A percentile compares a stretch with the other conserved stretches of the same genome.
phyloP scores from a whole-genome alignment of 139 green algal species.

The Chlamydomonas asymmetrica region DNA sequence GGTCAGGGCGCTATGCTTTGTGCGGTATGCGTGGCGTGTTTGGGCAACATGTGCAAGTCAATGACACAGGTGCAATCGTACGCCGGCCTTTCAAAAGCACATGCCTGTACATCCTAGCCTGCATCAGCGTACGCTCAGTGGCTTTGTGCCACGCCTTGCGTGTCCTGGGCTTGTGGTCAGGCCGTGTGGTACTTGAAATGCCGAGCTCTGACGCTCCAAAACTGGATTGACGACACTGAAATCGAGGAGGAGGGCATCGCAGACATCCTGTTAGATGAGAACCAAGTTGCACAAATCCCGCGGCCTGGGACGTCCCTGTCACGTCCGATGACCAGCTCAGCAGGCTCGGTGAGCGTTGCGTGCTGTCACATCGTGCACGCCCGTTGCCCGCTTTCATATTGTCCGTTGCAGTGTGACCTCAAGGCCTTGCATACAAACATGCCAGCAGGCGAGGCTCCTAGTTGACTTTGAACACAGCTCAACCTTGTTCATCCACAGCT shows the following conservation, averaged over 20 bases:
- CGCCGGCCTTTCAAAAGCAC: too few relatives aligned
- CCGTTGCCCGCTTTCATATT: too few relatives aligned
- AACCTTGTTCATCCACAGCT: too few relatives aligned
- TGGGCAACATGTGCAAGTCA: too few relatives aligned
- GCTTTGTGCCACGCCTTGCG: background rate
- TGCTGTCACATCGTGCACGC: too few relatives aligned
- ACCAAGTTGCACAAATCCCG: constrained; percentile 59
- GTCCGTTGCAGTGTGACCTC: too few relatives aligned
- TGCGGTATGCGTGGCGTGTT: background rate
- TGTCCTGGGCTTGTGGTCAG: constrained; percentile 23
- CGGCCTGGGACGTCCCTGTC: constrained; percentile 68
- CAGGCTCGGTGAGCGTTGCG: constrained; percentile 21
- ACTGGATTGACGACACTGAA: constrained; percentile 85
- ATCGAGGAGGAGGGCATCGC: constrained; percentile 77
- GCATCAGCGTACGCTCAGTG: background rate
- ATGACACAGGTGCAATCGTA: too few relatives aligned
- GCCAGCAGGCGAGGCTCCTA: too few relatives aligned
- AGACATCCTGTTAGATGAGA: constrained; percentile 75
- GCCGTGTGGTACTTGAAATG: constrained; percentile 80
- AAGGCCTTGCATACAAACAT: too few relatives aligned
- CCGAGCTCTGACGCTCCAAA: constrained; percentile 70
- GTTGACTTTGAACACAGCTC: too few relatives aligned
- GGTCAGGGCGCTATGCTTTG: background rate
- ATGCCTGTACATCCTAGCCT: background rate
- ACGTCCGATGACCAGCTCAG: constrained; percentile 48